phyloP scores from a whole-genome alignment of 495 filamentous ascomycete species.

The Penicillium fimorum region DNA sequence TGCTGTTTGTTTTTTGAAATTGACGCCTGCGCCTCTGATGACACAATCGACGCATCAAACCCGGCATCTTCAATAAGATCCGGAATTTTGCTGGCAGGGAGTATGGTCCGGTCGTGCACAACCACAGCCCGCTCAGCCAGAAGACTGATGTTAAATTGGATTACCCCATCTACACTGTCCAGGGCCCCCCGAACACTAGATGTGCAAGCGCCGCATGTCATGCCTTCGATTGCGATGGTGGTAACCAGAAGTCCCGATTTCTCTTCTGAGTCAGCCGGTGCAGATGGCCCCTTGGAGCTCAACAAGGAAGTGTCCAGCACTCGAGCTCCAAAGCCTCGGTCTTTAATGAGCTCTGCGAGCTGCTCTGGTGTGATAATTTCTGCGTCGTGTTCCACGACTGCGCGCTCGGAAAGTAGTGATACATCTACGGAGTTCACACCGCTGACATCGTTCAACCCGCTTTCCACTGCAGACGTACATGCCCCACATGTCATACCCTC shows the following conservation, averaged over 20 bases:
- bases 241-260: slow-evolving; percentile 57
- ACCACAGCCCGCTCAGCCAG: slow-evolving; percentile 90
- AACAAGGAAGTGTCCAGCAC: slow-evolving; percentile 53
- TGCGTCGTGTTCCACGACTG: slow-evolving; percentile 76
- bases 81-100: slow-evolving; percentile 69
- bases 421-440: slow-evolving; percentile 85
- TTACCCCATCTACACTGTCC: slow-evolving; percentile 69
- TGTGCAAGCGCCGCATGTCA: slow-evolving; percentile 97
- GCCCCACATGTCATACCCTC: slow-evolving; percentile 98
- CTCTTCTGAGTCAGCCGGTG: slow-evolving; percentile 36
- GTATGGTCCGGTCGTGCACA: slow-evolving; percentile 69
- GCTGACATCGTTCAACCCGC: slow-evolving; percentile 66
- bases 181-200: slow-evolving; percentile 86
- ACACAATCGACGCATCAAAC: slow-evolving; percentile 78
- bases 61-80: slow-evolving; percentile 70
- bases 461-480: slow-evolving; percentile 87
- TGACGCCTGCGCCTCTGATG: slow-evolving; percentile 39
- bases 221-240: slow-evolving; percentile 83
- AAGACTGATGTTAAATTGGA: slow-evolving; percentile 89
- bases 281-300: slow-evolving; percentile 14
- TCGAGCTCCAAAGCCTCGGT: slow-evolving; percentile 87
- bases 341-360: slow-evolving; percentile 86
- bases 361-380: slow-evolving; percentile 60
- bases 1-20: slow-evolving; percentile 40
- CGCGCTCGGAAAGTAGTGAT: slow-evolving; percentile 70